A percentile compares a stretch with the other conserved stretches of the same genome.
phyloP scores from a whole-genome alignment of 1,139 yeast genomes.

The Hansenula sp. region DNA sequence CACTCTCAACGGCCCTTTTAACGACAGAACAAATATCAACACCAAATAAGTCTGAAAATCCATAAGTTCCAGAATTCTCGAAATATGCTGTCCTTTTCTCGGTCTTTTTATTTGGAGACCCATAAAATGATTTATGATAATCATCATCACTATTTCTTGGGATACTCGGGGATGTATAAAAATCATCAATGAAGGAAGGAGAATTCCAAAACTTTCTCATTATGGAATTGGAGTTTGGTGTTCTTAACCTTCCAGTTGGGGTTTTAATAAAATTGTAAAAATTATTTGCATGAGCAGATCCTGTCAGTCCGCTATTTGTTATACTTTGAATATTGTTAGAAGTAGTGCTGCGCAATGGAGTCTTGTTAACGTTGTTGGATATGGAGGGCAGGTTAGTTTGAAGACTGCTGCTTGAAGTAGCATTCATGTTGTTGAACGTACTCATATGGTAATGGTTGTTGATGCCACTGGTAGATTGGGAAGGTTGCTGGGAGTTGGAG shows the following conservation, averaged over 20 bases:
- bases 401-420: too few species aligned
- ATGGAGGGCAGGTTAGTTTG: not conserved
- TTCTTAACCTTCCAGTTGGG: slow-evolving; percentile 22
- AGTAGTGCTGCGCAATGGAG: slow-evolving; percentile 17
- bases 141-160: slow-evolving; percentile 48
- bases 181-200: slow-evolving; percentile 64
- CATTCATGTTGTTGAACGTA: too few species aligned
- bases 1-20: slow-evolving; percentile 43
- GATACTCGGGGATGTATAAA: slow-evolving; percentile 55
- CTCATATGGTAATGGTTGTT: not conserved
- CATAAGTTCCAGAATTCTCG: slow-evolving; percentile 15
- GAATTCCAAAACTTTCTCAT: slow-evolving; percentile 56
- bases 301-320: slow-evolving; percentile 6
- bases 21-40: slow-evolving; percentile 57
- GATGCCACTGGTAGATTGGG: slow-evolving; percentile 10
- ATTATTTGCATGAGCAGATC: slow-evolving; percentile 14
- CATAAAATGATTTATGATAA: slow-evolving; percentile 35
- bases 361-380: slow-evolving; percentile 6
- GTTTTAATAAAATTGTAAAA: slow-evolving; percentile 20
- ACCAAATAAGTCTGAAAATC: slow-evolving; percentile 42
- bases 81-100: slow-evolving; percentile 5
- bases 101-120: slow-evolving; percentile 22
- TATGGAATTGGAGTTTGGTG: slow-evolving; percentile 32
- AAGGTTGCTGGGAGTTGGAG: slow-evolving; percentile 18
- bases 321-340: slow-evolving; percentile 14